These are phyloP conservation scores for Pouteria glomerata DNA, from an alignment of 148 eudicot genomes.

Conservation along the genomic window DNA sequence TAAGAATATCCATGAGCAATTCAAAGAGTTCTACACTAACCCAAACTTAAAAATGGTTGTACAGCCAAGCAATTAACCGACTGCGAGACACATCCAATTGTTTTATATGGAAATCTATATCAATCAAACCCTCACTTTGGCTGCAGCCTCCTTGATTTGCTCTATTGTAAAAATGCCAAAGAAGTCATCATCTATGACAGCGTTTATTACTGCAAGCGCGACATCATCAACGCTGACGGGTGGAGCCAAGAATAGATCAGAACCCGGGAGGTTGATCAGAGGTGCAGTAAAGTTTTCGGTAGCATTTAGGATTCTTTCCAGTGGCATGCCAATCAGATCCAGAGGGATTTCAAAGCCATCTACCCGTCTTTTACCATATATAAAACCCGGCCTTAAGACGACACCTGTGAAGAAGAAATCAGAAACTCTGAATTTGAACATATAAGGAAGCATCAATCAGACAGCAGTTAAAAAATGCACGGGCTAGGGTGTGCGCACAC, in stretches of 20 bases:
- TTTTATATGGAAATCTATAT: neutral
- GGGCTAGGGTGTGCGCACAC: no score
- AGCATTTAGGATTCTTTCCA: conserved; percentile 61
- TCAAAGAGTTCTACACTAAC: neutral
- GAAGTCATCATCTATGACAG: conserved; percentile 72
- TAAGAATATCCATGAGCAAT: conserved; percentile 9
- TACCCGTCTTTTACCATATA: conserved; percentile 89
- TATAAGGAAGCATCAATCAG: neutral
- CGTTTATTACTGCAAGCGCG: conserved; percentile 72
- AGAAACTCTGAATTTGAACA: neutral
- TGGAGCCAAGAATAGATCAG: conserved; percentile 85
- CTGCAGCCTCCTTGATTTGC: conserved; percentile 90
- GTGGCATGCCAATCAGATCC: conserved; percentile 77
- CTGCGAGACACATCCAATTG: no score
- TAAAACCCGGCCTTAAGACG: conserved; percentile 81
- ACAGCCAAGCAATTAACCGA: neutral
- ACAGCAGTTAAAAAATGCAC: neutral
- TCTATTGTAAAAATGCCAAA: conserved; percentile 85
- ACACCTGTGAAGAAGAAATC: conserved; percentile 50
- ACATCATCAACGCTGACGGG: conserved; percentile 87
- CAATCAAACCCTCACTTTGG: conserved; percentile 59
- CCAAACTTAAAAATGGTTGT: neutral
- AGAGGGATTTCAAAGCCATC: conserved; percentile 90
- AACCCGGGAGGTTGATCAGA: conserved; percentile 71
- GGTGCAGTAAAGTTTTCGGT: conserved; percentile 66